Evolutionary conservation across 139 green algal species (phyloP), one percentile per base, ranked within the genome.

Genomic region (Micromonas commoda): DNA sequence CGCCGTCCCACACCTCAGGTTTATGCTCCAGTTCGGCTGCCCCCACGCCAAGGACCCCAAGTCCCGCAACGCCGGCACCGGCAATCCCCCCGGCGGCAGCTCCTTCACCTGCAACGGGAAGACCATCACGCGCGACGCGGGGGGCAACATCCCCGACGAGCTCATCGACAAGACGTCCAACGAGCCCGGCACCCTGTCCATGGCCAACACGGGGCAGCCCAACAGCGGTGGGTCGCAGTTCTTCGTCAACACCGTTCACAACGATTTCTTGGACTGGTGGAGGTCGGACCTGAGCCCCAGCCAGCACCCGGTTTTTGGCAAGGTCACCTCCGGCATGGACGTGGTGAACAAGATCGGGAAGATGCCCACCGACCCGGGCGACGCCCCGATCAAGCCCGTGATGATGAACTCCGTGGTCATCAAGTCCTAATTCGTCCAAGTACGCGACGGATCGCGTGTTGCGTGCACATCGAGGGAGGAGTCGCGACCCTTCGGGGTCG

Each of bases 221-320:
- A 82, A 82, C 77, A 60, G 24, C 3, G 77, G 77, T 13, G 77
- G 77, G 1, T n/a, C n/a, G n/a, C 77, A 82, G 32, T 82, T 82
- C 35, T 82, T 82, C 77, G 34, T 82, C 37, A 82, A 82, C 77
- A 82, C 77, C 2, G 77, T 77, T 31, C 77, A 82, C 38, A 82
- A 82, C 65, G 69, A 76, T 39, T 82, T 82, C 67, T 51, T 82
- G 23, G 77, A 82, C 71, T 82, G 67, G 67, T 19, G n/a, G n/a
- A n/a, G n/a, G n/a, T n/a, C n/a, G n/a, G n/a, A n/a, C n/a, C n/a
- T n/a, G 26, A 19, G 70, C 33, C 33, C 31, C 33, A 66, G 31
- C 32, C 26, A 57, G 77, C 77, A 82, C 33, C 67, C 67, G 23
- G 77, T 82, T 2, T 82, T 82, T 29, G 77, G 77, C 24, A 77